Evolutionary conservation across 1,139 yeast genomes (phyloP), one percentile per base, ranked within the genome.

Genomic region (Geotrichum reessii): DNA sequence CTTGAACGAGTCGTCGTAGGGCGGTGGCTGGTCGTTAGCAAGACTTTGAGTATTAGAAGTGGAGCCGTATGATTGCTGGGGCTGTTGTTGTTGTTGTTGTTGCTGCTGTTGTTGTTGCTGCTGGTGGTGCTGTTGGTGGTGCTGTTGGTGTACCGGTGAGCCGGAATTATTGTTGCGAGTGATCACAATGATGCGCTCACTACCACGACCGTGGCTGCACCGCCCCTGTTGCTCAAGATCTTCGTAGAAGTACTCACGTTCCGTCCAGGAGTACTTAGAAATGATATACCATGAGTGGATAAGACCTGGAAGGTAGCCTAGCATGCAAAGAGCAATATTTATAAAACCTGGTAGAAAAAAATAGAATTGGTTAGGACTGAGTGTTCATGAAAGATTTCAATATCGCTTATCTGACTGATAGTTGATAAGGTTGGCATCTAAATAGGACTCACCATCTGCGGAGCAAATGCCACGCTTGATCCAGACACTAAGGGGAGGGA

Each of bases 401-500:
- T 47, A 31, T 40, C 17, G 24, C 12, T 25, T 25, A 25, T 28
- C n/a, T 55, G 50, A 50, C 17, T 11, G 52, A 31, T 17, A 27
- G 24, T n/a, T 40, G 19, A 28, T n/a, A 19, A 14, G 28, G 44
- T 22, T 19, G 21, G 40, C n/a, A 28, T 24, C 22, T 12, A 24
- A 1, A n/a, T 22, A 22, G 51, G 37, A 72, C 75, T 64, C 62
- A 74, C 77, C 81, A 67, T 86, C 95, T 44, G 84, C 83, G 4
- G 90, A 81, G 66, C 81, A 81, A 65, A 86, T 71, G 0, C 96
- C 96, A 63, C 91, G 77, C 72, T 88, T 88, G 64, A 89, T 74
- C 63, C 85, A 80, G 31, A 90, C 96, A 11, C 96, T 92, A 40
- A 89, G 75, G 4, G 95, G 95, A 4, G 97, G 97, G 56, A 88